phyloP scores from a whole-genome alignment of 192 early-diverging fungal genomes.

The Oehlia diaphana region DNA sequence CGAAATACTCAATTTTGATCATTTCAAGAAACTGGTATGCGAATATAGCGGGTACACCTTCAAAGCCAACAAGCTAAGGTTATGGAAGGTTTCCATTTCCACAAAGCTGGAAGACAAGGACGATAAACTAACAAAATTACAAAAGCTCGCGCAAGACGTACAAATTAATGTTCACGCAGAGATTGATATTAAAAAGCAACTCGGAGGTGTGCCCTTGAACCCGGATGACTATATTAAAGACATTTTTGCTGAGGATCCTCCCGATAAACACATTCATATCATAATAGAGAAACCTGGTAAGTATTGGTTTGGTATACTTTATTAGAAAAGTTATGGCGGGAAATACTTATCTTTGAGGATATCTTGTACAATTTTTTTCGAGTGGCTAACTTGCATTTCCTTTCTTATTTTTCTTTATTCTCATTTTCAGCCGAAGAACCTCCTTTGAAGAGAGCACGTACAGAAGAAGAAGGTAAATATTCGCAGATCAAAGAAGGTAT shows the following conservation, averaged over 20 bases:
- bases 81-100: too few species aligned
- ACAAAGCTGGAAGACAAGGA: too few species aligned
- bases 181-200: not conserved
- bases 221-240: not conserved
- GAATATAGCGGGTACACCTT: too few species aligned
- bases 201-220: not conserved
- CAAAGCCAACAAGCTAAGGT: too few species aligned
- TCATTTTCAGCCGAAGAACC: not conserved
- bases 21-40: too few species aligned
- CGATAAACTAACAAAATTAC: too few species aligned
- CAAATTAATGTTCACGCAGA: too few species aligned
- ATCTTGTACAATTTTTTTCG: not conserved
- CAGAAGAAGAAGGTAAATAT: conserved; percentile 11
- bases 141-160: too few species aligned
- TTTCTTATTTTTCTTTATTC: not conserved
- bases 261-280: not conserved
- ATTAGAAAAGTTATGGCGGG: not conserved
- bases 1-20: too few species aligned
- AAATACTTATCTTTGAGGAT: too few species aligned
- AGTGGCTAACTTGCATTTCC: not conserved
- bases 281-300: not conserved
- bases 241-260: not conserved
- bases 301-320: not conserved
- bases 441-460: conserved; percentile 9
- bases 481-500: not conserved